Percentiles rank a stretch among this genome's conserved stretches.
Conservation (phyloP, 2,329 filamentous ascomycete genomes). For the Knoxdaviesia proteae region DNA sequence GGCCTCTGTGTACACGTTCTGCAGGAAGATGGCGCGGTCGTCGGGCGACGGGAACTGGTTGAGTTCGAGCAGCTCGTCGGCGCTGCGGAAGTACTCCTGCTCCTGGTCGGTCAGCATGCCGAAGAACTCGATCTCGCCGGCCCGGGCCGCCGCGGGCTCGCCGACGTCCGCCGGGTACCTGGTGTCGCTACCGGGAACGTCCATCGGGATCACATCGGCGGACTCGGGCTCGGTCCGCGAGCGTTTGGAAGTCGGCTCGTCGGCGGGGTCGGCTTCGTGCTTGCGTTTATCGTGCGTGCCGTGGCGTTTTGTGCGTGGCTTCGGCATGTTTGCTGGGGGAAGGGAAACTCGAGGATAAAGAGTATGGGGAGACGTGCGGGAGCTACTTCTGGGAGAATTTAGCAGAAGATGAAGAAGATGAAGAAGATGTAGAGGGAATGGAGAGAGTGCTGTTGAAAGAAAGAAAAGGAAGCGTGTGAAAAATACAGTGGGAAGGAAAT, state of each 20-base stretch:
- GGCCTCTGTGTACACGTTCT: conserved; percentile 71
- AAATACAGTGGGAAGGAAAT: too few relatives aligned
- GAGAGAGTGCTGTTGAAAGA: neutral
- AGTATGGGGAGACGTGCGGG: neutral
- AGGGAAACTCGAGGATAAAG: neutral
- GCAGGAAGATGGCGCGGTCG: conserved; percentile 49
- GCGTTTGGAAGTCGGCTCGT: conserved; percentile 1
- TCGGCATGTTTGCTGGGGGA: conserved; percentile 14
- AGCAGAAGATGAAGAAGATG: neutral
- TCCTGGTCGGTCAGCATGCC: conserved; percentile 83
- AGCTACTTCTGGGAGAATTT: neutral
- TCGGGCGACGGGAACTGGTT: conserved; percentile 70
- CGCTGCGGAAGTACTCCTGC: conserved; percentile 84
- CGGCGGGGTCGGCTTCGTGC: conserved; percentile 4
- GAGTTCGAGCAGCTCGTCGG: conserved; percentile 73
- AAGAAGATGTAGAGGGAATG: neutral
- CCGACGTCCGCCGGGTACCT: too few relatives aligned
- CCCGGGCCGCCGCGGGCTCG: conserved; percentile 4
- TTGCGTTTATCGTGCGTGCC: conserved; percentile 4
- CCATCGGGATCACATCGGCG: too few relatives aligned
- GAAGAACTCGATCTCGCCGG: conserved; percentile 56
- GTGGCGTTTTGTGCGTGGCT: conserved; percentile 20
- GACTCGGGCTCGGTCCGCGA: too few relatives aligned
- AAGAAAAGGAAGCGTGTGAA: too few relatives aligned
- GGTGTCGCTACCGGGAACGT: too few relatives aligned